These are phyloP conservation scores for Corinectria fuckeliana DNA, from an alignment of 2,329 filamentous ascomycete species.

Conservation along the genomic window DNA sequence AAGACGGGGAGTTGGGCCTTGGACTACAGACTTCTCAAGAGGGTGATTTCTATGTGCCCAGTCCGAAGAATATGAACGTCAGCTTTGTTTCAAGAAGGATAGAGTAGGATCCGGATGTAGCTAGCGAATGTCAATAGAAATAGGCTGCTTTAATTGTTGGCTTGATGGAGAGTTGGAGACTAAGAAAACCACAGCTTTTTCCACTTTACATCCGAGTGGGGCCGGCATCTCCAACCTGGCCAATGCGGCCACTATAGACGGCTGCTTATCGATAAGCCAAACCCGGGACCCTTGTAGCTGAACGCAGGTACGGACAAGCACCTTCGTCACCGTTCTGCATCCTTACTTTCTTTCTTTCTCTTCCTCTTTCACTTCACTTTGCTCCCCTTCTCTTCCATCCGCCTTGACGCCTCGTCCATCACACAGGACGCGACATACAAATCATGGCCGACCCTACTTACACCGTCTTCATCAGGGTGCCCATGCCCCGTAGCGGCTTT, in stretches of 20 bases:
- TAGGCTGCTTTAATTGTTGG: not conserved
- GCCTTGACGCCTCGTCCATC: constrained; percentile 9
- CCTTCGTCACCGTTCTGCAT: constrained; percentile 21
- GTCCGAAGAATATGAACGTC: not conserved
- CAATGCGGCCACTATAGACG: constrained; percentile 8
- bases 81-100: no score
- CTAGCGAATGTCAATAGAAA: not conserved
- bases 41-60: not conserved
- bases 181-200: not conserved
- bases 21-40: no score
- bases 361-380: constrained; percentile 6
- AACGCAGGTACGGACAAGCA: constrained; percentile 20
- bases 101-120: not conserved
- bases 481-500: constrained; percentile 86
- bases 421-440: constrained; percentile 26
- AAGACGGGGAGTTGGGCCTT: not conserved
- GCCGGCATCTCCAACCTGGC: not conserved
- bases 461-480: constrained; percentile 88
- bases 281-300: constrained; percentile 17
- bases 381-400: constrained; percentile 25
- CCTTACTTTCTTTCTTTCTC: constrained; percentile 15
- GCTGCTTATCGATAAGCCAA: constrained; percentile 28
- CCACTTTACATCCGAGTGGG: not conserved
- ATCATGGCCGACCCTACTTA: constrained; percentile 61
- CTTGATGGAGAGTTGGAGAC: not conserved